These are phyloP conservation scores for Aspergillus tamarii DNA, from an alignment of 2,329 filamentous ascomycete genomes.

Conservation along the genomic window DNA sequence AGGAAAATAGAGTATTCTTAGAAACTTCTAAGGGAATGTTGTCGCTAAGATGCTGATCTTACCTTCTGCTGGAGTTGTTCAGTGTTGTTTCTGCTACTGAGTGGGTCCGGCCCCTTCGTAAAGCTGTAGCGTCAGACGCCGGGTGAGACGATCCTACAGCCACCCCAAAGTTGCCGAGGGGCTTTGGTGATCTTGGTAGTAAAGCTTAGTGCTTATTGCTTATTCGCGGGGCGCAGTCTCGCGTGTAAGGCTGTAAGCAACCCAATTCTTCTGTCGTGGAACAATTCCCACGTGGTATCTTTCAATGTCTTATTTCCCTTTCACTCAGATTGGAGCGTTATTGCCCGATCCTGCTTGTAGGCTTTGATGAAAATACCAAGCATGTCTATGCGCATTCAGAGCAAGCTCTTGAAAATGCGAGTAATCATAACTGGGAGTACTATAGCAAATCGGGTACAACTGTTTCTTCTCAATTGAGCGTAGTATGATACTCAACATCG, in stretches of 20 bases:
- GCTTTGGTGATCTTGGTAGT: background rate
- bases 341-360: background rate
- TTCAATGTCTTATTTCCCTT: background rate
- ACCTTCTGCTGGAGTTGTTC: background rate
- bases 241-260: background rate
- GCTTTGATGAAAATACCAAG: background rate
- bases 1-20: background rate
- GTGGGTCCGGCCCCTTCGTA: background rate
- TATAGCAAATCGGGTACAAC: background rate
- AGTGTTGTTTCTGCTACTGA: background rate
- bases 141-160: background rate
- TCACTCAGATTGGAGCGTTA: background rate
- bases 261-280: background rate
- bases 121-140: background rate
- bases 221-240: background rate
- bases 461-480: background rate
- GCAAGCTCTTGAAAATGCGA: background rate
- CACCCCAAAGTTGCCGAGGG: background rate
- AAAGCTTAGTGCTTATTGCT: background rate
- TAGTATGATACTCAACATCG: background rate
- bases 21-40: background rate
- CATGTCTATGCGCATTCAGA: background rate
- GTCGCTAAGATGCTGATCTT: background rate
- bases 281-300: background rate
- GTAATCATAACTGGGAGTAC: background rate